Base-by-base conservation (phyloP, 2,329 filamentous ascomycete genomes). In the Coleophoma cylindrospora region DNA sequence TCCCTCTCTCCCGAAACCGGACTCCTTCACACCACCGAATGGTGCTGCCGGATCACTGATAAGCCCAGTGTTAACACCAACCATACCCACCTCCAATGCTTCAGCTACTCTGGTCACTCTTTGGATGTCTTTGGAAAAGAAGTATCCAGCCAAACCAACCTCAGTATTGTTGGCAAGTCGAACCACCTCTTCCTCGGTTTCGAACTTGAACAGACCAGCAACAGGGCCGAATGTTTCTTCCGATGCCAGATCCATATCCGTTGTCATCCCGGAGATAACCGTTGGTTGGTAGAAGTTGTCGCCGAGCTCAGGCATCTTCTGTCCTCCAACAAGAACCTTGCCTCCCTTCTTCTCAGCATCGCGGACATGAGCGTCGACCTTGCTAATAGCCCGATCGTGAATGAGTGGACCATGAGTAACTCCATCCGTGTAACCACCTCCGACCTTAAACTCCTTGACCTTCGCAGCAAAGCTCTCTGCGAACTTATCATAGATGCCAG, bases 181-280 rank as follows among this genome's bases (percentile, higher is more conserved):
- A 32, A 97, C 83, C 5, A 96, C 94, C 62, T 97, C 91, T 48
- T 87, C 84, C 70, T 97, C 94, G 0, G 86, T 90, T 43, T 89
- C 80, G 65, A 97, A 99, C 45, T 84, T 79, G 74, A 96, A 96
- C 13, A 97, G 70, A 0, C 88, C 92, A 0, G 91, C 92, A 0
- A 97, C 87, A 3, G 94, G 94, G 0, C 94, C 94, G 66, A 99
- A 99, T 0, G 92, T 99, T 75, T 99, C 94, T 69, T 97, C 92
- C 1, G 74, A 74, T 4, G 89, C 85, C 58, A 97, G 79, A 52
- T 81, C 77, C 94, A 97, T 97, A 40, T 91, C 83, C 51, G 78
- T 74, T 11, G 77, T 95, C 85, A 96, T 92, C 55, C 87, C 88
- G 10, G 87, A 85, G 53, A 99, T 82, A 40, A 97, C 87, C 0